Evolutionary conservation across 2,329 filamentous ascomycete species (phyloP), one percentile per base, ranked within the genome.

Genomic region (Nakataea oryzae): DNA sequence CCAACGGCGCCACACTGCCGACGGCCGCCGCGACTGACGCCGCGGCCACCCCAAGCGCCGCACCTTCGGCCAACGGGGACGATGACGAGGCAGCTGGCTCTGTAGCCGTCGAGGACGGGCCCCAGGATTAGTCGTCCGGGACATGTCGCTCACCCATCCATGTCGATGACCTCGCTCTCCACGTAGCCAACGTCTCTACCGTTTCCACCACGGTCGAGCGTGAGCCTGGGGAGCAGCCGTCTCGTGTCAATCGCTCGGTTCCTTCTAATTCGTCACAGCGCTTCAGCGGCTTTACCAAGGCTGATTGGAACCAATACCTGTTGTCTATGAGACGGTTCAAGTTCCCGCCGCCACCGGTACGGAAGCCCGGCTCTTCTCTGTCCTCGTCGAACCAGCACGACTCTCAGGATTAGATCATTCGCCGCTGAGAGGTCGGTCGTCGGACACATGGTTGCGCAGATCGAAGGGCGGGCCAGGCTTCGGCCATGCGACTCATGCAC

Each of bases 1-100:
- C 50, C 34, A 58, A 62, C 28, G 60, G 56, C n/a, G 21, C 21
- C 21, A n/a, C 50, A 12, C 21, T 28, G 13, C 47, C 61, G 9
- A 32, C 30, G 30, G 63, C 61, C 17, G 58, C 55, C 4, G 62
- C 29, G 8, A 58, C 62, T 2, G 60, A 59, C 29, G 57, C 21
- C 24, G 63, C 61, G 12, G 41, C 41, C 41, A 50, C 41, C 21
- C 41, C 41, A 24, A 50, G 41, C 41, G 41, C 21, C 41, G 41
- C 41, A n/a, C 41, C 41, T n/a, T 50, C 41, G 41, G 41, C 41
- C 41, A 50, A 50, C 7, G 41, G 41, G 41, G 41, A 50, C 5
- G 41, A 50, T 7, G 41, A 50, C 41, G 41, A 50, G 17, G 41
- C 41, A 50, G 41, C 41, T 50, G 41, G 41, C 7, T n/a, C 41